phyloP scores from a whole-genome alignment of 78 protist species.

The Tieghemostelium lacteum region DNA sequence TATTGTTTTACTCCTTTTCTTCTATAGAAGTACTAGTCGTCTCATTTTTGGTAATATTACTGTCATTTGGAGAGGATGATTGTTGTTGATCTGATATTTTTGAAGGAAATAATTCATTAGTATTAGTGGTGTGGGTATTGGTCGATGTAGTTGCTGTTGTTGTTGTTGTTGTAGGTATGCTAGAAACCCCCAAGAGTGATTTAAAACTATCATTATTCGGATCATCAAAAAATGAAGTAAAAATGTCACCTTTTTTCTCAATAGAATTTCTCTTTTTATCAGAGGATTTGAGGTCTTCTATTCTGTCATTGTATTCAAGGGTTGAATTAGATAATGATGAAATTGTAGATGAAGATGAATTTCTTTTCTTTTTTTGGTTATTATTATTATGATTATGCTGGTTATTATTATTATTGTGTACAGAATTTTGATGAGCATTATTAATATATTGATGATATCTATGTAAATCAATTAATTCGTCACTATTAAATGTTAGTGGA shows the following conservation, averaged over 20 bases:
- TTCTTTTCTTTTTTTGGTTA: background rate
- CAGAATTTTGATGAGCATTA: background rate
- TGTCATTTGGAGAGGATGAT: no score
- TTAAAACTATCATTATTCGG: background rate
- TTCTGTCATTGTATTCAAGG: background rate
- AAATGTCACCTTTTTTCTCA: constrained; percentile 1
- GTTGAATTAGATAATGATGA: background rate
- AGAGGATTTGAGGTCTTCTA: background rate
- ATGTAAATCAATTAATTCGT: background rate
- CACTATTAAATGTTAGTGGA: constrained; percentile 39
- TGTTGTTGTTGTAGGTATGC: background rate
- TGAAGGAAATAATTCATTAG: background rate
- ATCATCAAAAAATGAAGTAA: constrained; percentile 33
- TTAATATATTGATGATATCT: background rate
- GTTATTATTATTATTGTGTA: background rate
- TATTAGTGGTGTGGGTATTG: background rate
- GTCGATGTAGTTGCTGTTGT: background rate
- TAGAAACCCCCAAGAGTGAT: background rate
- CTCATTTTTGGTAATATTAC: no score
- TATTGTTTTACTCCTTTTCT: no score
- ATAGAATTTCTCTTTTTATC: background rate
- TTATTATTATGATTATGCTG: background rate
- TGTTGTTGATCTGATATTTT: background rate
- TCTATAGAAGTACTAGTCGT: no score
- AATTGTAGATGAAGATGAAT: background rate